These are phyloP conservation scores for Sicyos edulis DNA, from an alignment of 306 rosid species.

Conservation along the genomic window DNA sequence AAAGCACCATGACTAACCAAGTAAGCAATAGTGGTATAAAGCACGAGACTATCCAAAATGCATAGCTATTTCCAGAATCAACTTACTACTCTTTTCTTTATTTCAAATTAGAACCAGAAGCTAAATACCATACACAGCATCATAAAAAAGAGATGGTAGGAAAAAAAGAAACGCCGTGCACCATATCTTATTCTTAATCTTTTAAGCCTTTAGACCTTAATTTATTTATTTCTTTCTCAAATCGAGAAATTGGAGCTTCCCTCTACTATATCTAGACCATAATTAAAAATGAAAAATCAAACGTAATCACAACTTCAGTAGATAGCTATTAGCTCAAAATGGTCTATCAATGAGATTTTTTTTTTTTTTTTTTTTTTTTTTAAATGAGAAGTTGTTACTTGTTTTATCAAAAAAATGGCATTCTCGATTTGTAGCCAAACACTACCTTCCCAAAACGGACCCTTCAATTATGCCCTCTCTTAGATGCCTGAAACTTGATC, in stretches of 20 bases:
- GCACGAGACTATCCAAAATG: neutral
- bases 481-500: neutral
- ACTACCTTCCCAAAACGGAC: neutral
- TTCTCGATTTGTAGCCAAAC: too few relatives aligned
- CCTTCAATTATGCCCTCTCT: neutral
- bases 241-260: too few relatives aligned
- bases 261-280: too few relatives aligned
- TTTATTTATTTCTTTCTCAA: too few relatives aligned
- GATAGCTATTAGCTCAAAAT: too few relatives aligned
- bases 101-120: neutral
- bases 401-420: too few relatives aligned
- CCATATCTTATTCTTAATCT: neutral
- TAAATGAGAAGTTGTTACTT: too few relatives aligned
- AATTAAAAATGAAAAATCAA: neutral
- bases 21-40: neutral
- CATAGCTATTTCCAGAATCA: neutral
- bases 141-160: neutral
- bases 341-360: too few relatives aligned
- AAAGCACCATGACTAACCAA: neutral
- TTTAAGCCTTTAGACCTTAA: conserved; percentile 4
- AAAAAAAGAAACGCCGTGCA: neutral
- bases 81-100: neutral
- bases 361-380: too few relatives aligned
- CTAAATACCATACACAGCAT: neutral
- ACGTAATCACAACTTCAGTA: neutral